Base-by-base conservation (phyloP, 768 basidiomycete genomes). In the Rhizopogon salebrosus region DNA sequence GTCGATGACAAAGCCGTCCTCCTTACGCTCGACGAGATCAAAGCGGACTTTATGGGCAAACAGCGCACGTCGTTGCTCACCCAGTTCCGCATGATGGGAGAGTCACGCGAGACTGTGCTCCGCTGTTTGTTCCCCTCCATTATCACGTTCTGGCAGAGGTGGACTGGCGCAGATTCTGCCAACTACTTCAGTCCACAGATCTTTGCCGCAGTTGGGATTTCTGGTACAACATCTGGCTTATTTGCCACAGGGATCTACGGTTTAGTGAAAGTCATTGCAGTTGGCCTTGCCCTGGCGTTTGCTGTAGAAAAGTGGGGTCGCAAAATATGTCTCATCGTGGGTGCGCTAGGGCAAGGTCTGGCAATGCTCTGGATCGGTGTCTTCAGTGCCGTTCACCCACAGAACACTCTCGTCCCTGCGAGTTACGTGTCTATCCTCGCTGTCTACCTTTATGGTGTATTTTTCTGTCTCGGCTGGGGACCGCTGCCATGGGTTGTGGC, bases 281-380 rank as follows among this genome's bases (percentile, higher is more conserved):
- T 78, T 14, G 62, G 56, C 8, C 57, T 70, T 35, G 70, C 71
- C n/a, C 71, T 78, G 7, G 58, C 67, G 4, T 68, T 78, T 52
- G 75, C 76, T 23, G 70, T 78, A 6, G 76, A 78, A 56, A 59
- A 66, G 34, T 57, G 75, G 31, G 77, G 77, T 6, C 72, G 76
- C 41, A 78, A 78, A 56, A 60, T 64, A 41, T 76, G 73, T 55
- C 61, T 79, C 20, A 69, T 79, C 29, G 66, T 75, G 48, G 75
- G 76, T 36, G 73, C 74, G 13, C 57, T 77, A 13, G 75, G 75
- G 6, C 77, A 78, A 57, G 69, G 70, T 6, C 53, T 65, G 8
- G 75, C 62, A 62, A 77, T 78, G 75, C 66, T 77, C n/a, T 78
- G 73, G 73, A 73, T 77, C 43, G 75, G 70, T 11, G 70, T 67